These are phyloP conservation scores for Tuctoria greenei DNA, from an alignment of 176 grass and related monocot species.

Conservation along the genomic window DNA sequence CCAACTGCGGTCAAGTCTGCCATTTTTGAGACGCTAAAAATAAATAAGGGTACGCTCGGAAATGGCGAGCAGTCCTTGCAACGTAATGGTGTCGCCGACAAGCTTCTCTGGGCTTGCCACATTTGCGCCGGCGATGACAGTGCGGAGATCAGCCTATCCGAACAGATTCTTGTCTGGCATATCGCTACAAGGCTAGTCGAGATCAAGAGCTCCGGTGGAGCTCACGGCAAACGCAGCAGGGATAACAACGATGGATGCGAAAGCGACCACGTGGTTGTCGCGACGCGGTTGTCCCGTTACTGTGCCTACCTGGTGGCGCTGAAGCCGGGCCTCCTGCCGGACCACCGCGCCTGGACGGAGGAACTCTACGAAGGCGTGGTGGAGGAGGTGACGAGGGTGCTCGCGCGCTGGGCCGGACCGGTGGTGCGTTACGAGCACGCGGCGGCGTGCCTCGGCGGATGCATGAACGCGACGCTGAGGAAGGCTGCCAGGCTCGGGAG, in stretches of 20 bases:
- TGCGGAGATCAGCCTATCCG: slow-evolving; percentile 24
- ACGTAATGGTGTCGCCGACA: slow-evolving; percentile 40
- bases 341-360: slow-evolving; percentile 46
- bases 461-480: slow-evolving; percentile 43
- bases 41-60: slow-evolving; percentile 7
- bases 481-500: slow-evolving; percentile 42
- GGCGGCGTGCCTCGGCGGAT: slow-evolving; percentile 30
- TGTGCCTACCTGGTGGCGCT: slow-evolving; percentile 46
- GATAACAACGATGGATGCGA: neutral
- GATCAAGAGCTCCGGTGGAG: slow-evolving; percentile 26
- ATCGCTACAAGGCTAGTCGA: slow-evolving; percentile 39
- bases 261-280: slow-evolving; percentile 7
- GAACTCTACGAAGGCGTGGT: slow-evolving; percentile 43
- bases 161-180: slow-evolving; percentile 50
- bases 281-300: slow-evolving; percentile 38
- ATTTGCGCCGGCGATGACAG: neutral
- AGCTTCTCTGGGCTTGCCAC: slow-evolving; percentile 41
- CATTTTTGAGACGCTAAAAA: slow-evolving; percentile 1
- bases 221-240: neutral
- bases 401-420: slow-evolving; percentile 37
- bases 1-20: slow-evolving; percentile 40
- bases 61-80: slow-evolving; percentile 36
- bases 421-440: slow-evolving; percentile 41
- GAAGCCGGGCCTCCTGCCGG: slow-evolving; percentile 43
- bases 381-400: slow-evolving; percentile 42